Evolutionary conservation across 192 early-diverging fungal genomes (phyloP), one percentile per base, ranked within the genome.

Genomic region (Thamnidium elegans): DNA sequence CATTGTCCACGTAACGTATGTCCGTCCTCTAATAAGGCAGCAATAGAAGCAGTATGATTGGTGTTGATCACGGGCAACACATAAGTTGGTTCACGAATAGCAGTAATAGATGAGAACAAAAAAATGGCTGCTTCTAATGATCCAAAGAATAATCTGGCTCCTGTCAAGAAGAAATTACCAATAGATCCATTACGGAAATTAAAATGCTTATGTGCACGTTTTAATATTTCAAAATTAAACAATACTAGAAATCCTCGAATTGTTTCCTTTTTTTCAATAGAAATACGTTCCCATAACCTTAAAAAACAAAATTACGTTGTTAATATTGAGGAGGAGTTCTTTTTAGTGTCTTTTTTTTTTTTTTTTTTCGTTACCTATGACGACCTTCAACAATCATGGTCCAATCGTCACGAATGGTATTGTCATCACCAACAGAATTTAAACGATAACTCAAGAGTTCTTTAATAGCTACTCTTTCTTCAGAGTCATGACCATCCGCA

Each of bases 101-200:
- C 81, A 23, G 85, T 86, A 52, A 89, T 91, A 36, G 85, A 75
- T 0, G 86, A 74, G 67, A 91, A 90, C 54, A 90, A 69, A 69
- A 90, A 90, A 52, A 91, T 87, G 50, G 88, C 90, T 7, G 88
- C 86, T 48, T 85, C 83, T 0, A 85, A 50, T 44, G 82, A 85
- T 23, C 86, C 77, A 76, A 90, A 90, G 58, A 91, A 91, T 39
- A 91, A 72, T 10, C 90, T 78, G 5, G 85, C 88, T 9, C 90
- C 90, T 26, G 87, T 90, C 55, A 92, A 66, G 65, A 92, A 90
- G 70, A 92, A 89, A 71, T 92, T 92, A 5, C 90, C 90, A 58
- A 92, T 89, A 15, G 79, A 81, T 30, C 87, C 90, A 47, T 87
- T 86, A 8, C 86, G 81, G 59, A 90, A 92, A 17, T 90, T 85